Conservation (phyloP, 2,329 filamentous ascomycete species). For the Aspergillus sp. region DNA sequence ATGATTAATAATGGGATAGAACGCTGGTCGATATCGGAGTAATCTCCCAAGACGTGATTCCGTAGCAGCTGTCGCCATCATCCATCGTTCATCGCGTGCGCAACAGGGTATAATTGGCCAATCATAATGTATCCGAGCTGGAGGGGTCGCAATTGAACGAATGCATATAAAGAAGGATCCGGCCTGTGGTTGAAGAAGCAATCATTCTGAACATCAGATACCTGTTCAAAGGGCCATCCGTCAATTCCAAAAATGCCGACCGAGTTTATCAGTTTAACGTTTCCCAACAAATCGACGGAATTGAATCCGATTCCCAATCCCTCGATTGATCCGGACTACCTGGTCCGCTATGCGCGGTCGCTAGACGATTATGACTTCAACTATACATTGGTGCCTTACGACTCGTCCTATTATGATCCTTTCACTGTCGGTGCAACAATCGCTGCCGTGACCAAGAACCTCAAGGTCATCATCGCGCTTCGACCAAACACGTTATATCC, state of each 20-base stretch:
- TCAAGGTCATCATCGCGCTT: slow-evolving; percentile 62
- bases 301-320: slow-evolving; percentile 53
- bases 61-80: neutral
- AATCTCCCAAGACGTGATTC: neutral
- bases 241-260: slow-evolving; percentile 24
- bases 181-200: neutral
- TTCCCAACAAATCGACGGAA: slow-evolving; percentile 59
- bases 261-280: slow-evolving; percentile 61
- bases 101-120: neutral
- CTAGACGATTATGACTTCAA: slow-evolving; percentile 63
- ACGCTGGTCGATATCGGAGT: neutral
- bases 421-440: slow-evolving; percentile 62
- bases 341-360: slow-evolving; percentile 56
- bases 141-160: neutral
- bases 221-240: neutral
- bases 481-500: slow-evolving; percentile 63
- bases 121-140: neutral
- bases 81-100: neutral
- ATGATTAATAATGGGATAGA: neutral
- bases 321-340: slow-evolving; percentile 55
- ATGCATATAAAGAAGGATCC: neutral
- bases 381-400: slow-evolving; percentile 62
- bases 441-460: slow-evolving; percentile 55
- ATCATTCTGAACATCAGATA: neutral
- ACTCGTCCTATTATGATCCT: slow-evolving; percentile 56